A percentile compares a stretch with the other conserved stretches of the same genome.
These are phyloP conservation scores for Monosporascus sp. DNA, from an alignment of 2,329 filamentous ascomycete species.

Conservation along the genomic window DNA sequence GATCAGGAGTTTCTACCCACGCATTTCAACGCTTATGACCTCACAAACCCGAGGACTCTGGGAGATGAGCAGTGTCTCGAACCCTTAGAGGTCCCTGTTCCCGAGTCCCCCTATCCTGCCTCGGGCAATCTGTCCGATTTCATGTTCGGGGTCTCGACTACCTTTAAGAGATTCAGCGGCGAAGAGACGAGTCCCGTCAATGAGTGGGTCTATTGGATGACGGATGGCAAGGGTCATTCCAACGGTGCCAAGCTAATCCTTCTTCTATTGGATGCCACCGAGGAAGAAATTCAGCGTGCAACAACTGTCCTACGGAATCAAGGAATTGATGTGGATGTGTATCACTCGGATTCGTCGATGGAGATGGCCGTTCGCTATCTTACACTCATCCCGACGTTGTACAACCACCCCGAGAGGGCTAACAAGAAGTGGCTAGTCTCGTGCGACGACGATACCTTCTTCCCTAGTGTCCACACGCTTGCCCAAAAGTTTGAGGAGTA, in stretches of 20 bases:
- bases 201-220: slow-evolving; percentile 58
- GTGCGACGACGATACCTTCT: slow-evolving; percentile 63
- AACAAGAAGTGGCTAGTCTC: slow-evolving; percentile 55
- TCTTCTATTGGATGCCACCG: slow-evolving; percentile 47
- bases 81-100: slow-evolving; percentile 46
- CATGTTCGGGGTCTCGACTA: slow-evolving; percentile 56
- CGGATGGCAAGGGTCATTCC: slow-evolving; percentile 47
- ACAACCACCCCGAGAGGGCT: slow-evolving; percentile 43
- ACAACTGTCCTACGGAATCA: slow-evolving; percentile 39
- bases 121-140: slow-evolving; percentile 51
- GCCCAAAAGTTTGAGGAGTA: slow-evolving; percentile 45
- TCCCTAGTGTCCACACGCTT: slow-evolving; percentile 52
- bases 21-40: slow-evolving; percentile 42
- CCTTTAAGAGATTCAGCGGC: slow-evolving; percentile 49
- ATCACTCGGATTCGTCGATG: slow-evolving; percentile 45
- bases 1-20: slow-evolving; percentile 41
- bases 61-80: slow-evolving; percentile 38
- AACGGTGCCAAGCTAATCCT: slow-evolving; percentile 54
- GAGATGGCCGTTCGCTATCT: slow-evolving; percentile 57
- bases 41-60: slow-evolving; percentile 36
- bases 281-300: slow-evolving; percentile 45
- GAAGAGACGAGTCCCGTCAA: slow-evolving; percentile 46
- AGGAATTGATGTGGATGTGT: slow-evolving; percentile 54
- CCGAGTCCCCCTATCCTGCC: slow-evolving; percentile 43
- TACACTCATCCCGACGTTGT: slow-evolving; percentile 48